These are phyloP conservation scores for Microcyclosporella mali DNA, from an alignment of 2,329 filamentous ascomycete genomes.

Conservation along the genomic window DNA sequence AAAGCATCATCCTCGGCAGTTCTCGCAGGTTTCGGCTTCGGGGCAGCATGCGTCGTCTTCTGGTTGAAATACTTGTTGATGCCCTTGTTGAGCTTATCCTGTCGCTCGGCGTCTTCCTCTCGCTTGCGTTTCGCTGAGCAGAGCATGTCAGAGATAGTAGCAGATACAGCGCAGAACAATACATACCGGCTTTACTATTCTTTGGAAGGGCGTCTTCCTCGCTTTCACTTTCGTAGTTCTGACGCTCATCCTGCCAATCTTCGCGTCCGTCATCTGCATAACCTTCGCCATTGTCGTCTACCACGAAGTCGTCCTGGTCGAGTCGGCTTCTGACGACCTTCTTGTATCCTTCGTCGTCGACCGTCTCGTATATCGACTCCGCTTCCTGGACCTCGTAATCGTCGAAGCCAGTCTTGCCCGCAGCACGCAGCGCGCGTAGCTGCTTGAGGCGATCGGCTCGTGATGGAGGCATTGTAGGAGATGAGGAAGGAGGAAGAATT, in stretches of 20 bases:
- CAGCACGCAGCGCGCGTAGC: slow-evolving; percentile 73
- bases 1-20: slow-evolving; percentile 79
- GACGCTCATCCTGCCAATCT: slow-evolving; percentile 74
- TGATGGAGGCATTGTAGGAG: slow-evolving; percentile 26
- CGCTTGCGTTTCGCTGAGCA: slow-evolving; percentile 71
- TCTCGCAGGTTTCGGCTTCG: slow-evolving; percentile 62
- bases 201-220: slow-evolving; percentile 57
- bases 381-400: slow-evolving; percentile 82
- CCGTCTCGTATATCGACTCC: slow-evolving; percentile 83
- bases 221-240: slow-evolving; percentile 65
- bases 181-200: slow-evolving; percentile 52
- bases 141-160: neutral
- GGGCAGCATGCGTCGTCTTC: slow-evolving; percentile 54
- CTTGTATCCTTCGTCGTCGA: slow-evolving; percentile 96
- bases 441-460: slow-evolving; percentile 53
- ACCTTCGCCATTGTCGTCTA: slow-evolving; percentile 95
- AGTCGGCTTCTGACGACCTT: slow-evolving; percentile 84
- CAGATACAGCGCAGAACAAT: slow-evolving; percentile 19
- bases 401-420: slow-evolving; percentile 86
- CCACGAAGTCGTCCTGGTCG: slow-evolving; percentile 94
- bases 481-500: neutral
- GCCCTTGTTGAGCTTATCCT: slow-evolving; percentile 80
- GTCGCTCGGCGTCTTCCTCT: slow-evolving; percentile 77
- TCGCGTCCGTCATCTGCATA: slow-evolving; percentile 95
- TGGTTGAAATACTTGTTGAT: slow-evolving; percentile 94